Evolutionary conservation across 169 alveolate genomes (phyloP).

Genomic region (Hammondia hammondi): DNA sequence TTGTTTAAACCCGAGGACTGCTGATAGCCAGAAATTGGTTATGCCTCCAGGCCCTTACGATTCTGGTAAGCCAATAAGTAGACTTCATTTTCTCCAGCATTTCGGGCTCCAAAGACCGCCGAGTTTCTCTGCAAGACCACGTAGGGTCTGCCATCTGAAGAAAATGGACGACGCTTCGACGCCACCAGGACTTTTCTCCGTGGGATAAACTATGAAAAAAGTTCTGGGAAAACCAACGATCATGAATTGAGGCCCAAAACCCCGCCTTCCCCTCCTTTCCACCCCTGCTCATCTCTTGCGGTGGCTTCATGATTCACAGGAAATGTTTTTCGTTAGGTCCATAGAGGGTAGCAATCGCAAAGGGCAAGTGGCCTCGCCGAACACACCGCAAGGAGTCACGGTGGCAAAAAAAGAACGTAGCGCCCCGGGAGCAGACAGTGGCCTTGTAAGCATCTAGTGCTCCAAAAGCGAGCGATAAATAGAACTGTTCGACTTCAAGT

Average conservation of each 20-base stretch:
- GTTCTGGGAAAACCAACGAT: neutral
- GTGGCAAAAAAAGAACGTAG: too few species aligned
- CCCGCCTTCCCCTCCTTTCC: neutral
- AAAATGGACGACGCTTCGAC: neutral
- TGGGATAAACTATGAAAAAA: neutral
- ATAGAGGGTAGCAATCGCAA: too few species aligned
- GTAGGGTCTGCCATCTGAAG: neutral
- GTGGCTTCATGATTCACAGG: neutral
- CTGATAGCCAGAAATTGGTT: too few species aligned
- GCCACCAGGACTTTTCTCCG: neutral
- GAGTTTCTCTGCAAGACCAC: constrained; percentile 33
- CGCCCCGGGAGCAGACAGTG: too few species aligned
- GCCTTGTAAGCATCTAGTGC: too few species aligned
- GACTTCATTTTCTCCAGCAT: neutral
- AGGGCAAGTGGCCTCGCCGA: too few species aligned
- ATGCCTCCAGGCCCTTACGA: neutral
- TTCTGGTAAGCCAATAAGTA: constrained; percentile 27
- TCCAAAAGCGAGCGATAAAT: too few species aligned
- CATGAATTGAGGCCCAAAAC: neutral
- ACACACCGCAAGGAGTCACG: too few species aligned
- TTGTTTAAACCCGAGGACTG: too few species aligned
- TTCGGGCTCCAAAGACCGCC: neutral
- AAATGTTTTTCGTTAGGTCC: too few species aligned
- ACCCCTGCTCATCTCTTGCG: neutral
- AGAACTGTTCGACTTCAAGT: too few species aligned